Evolutionary conservation across 306 rosid genomes (phyloP).

Genomic region (Cucumis hystrix): DNA sequence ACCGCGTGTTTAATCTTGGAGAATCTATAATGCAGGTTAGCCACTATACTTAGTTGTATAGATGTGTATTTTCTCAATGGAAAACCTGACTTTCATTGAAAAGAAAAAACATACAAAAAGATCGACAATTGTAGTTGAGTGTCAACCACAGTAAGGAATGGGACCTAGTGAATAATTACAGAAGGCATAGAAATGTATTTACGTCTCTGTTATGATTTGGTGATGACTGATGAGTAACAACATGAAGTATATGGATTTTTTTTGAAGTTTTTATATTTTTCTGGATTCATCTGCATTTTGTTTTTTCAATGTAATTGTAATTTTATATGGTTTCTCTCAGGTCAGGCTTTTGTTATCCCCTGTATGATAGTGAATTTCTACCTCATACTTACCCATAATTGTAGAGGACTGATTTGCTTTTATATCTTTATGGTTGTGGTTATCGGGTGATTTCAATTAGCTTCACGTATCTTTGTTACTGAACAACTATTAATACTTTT

Average conservation of each 20-base stretch:
- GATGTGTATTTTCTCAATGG: too few species aligned
- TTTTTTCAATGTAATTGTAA: not conserved
- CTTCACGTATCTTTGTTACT: not conserved
- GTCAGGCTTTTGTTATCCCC: not conserved
- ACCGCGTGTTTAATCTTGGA: not conserved
- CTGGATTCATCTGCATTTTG: not conserved
- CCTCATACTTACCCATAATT: not conserved
- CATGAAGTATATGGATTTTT: not conserved
- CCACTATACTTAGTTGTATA: not conserved
- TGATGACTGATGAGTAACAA: not conserved
- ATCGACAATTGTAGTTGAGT: too few species aligned
- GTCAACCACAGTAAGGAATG: too few species aligned
- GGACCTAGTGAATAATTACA: too few species aligned
- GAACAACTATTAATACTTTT: too few species aligned
- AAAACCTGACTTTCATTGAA: too few species aligned
- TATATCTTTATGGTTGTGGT: not conserved
- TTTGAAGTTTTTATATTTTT: not conserved
- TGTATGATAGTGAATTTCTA: not conserved
- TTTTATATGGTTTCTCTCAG: not conserved
- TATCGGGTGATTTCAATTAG: not conserved
- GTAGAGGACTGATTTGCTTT: not conserved
- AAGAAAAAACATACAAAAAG: too few species aligned
- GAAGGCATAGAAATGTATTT: not conserved
- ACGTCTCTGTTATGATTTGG: not conserved
- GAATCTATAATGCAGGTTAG: constrained; percentile 8